Evolutionary conservation across 495 filamentous ascomycete genomes (phyloP), one percentile per base, ranked within the genome.

Genomic region (Talaromyces liani): DNA sequence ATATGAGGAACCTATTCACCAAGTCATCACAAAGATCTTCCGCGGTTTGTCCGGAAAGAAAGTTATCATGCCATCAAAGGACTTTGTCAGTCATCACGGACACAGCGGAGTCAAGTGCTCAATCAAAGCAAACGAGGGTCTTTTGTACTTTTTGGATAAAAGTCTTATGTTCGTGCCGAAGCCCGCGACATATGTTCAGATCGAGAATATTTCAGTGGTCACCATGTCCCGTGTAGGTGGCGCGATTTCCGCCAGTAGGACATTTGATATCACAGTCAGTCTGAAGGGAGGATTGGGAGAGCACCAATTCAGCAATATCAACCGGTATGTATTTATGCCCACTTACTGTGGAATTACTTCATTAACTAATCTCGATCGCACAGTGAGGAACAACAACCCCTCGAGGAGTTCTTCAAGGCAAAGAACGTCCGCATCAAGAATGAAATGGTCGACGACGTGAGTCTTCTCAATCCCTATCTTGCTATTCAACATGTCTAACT

Each of bases 141-240:
- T 95, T 68, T 77, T 99, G 31, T 99, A 94, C 80, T 97, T 93
- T 75, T 76, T 99, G 67, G 95, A 99, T 74, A 97, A 96, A 78
- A 94, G 92, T 8, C 93, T 99, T 70, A 94, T 99, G 84, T 99
- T 99, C 67, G 94, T 99, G 6, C 95, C 95, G 2, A 99, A 99
- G 74, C 95, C 95, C 0, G 93, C 95, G 0, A 96, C 93, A 2
- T 98, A 96, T 76, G 92, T 99, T 39, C 87, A 91, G 47, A 90
- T 96, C 71, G 95, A 98, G 64, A 91, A 93, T 65, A 86, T 96
- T 18, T 83, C 88, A 6, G 87, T 88, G 39, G 89, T 99, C 62
- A 96, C 91, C 8, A 94, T 99, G 85, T 97, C 92, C 20, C 91
- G 94, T 70, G 93, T 99, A 24, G 91, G 91, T 33, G 95, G 95